These are phyloP conservation scores for Aspergillus hancockii DNA, from an alignment of 495 filamentous ascomycete genomes.

Conservation along the genomic window DNA sequence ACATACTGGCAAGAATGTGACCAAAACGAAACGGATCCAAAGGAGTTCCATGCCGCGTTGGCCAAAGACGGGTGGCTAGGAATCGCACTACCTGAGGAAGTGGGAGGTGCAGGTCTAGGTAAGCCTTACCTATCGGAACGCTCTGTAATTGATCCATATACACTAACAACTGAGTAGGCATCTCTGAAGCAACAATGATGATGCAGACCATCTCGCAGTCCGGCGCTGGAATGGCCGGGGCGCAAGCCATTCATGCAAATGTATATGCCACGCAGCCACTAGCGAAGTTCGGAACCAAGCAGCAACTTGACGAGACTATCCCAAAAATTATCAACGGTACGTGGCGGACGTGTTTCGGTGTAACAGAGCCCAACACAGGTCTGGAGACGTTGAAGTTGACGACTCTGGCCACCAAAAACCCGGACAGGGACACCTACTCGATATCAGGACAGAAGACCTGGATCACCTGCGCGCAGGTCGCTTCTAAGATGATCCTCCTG, in stretches of 20 bases:
- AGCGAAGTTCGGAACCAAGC: conserved; percentile 64
- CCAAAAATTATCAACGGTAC: conserved; percentile 68
- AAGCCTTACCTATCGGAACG: conserved; percentile 44
- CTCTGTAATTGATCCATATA: conserved; percentile 27
- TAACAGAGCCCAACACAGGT: conserved; percentile 66
- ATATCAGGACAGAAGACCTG: conserved; percentile 80
- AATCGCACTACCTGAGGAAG: conserved; percentile 70
- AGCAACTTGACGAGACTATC: conserved; percentile 61
- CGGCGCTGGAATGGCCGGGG: conserved; percentile 76
- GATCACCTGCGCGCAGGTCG: conserved; percentile 80
- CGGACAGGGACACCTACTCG: conserved; percentile 53
- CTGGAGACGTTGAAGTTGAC: conserved; percentile 70
- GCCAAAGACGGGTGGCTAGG: conserved; percentile 84
- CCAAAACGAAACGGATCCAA: conserved; percentile 65
- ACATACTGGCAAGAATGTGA: conserved; percentile 73
- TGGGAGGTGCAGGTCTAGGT: conserved; percentile 73
- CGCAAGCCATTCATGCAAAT: conserved; percentile 74
- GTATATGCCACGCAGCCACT: conserved; percentile 80
- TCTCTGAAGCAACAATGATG: conserved; percentile 83
- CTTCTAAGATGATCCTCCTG: conserved; percentile 74
- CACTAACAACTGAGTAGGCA: conserved; percentile 43
- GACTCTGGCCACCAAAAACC: conserved; percentile 55
- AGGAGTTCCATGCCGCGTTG: conserved; percentile 71
- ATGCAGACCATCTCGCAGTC: conserved; percentile 78
- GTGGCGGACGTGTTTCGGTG: conserved; percentile 72